Evolutionary conservation across 805 yeast genomes (phyloP), one percentile per base, ranked within the genome.

Genomic region (Candida ipomoeae): DNA sequence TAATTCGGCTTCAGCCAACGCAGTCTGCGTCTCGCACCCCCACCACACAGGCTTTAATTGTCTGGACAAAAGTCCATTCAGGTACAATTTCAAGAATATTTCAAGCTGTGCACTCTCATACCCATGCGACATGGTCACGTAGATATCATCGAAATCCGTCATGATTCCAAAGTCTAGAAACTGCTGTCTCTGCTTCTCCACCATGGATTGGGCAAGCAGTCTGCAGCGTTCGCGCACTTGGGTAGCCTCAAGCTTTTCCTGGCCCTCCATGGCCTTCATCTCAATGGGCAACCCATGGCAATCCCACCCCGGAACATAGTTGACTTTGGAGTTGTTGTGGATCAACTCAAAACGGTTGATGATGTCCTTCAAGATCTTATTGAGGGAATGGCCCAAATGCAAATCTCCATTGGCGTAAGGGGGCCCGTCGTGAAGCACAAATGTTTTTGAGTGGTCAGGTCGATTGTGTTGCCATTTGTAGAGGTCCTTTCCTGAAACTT

Each of bases 211-310:
- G 0, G 98, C 99, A 62, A 87, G 86, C 23, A 73, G 70, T 36
- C 80, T 66, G 17, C 97, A 94, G 15, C 80, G 67, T n/a, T 70
- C 62, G 40, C 97, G 76, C 13, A 87, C 77, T 47, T 85, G 84
- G n/a, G 70, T 59, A 0, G 61, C 50, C 3, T 80, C 71, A 20
- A 77, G 64, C 48, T 45, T 59, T 58, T 44, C 63, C 48, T 49
- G 57, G 53, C 78, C 58, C 40, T 61, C 65, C 20, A 89, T 66
- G 0, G 96, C 96, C 60, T 90, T 91, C 63, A 89, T 74, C 66
- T 94, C 99, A 55, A 94, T 94, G 1, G 99, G 99, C 36, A 94
- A 72, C 0, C 99, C 99, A 70, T 94, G 99, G 63, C 99, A 94
- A 65, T 94, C 99, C 98, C 99, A 94, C 0, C 99, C 99, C 0